Conservation (phyloP, 352 stramenopile genomes). For the Phytophthora syringae region DNA sequence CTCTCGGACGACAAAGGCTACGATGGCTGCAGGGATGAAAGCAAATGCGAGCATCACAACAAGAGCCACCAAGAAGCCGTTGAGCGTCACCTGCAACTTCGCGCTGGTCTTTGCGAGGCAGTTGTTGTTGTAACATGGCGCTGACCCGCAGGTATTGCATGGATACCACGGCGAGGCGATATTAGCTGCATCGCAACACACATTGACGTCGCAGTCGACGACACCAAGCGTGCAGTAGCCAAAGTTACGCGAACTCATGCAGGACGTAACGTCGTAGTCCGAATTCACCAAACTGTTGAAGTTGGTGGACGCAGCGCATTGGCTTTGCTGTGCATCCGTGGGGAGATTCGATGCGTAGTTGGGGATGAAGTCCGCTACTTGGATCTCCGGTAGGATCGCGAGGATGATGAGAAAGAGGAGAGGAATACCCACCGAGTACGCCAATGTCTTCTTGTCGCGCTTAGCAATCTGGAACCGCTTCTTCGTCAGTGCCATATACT, state of each 20-base stretch:
- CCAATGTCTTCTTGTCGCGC: conserved; percentile 63
- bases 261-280: conserved; percentile 19
- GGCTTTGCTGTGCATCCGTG: conserved; percentile 27
- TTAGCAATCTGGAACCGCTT: conserved; percentile 73
- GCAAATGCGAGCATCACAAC: conserved; percentile 74
- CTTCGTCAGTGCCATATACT: conserved; percentile 53
- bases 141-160: conserved; percentile 41
- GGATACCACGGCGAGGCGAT: conserved; percentile 50
- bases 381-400: conserved; percentile 54
- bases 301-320: conserved; percentile 32
- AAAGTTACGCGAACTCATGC: conserved; percentile 27
- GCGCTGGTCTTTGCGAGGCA: conserved; percentile 59
- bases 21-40: conserved; percentile 68
- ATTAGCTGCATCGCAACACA: conserved; percentile 52
- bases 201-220: conserved; percentile 39
- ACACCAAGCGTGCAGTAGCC: conserved; percentile 38
- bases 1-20: conserved; percentile 71
- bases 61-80: conserved; percentile 62
- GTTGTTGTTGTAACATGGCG: conserved; percentile 46
- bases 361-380: conserved; percentile 59
- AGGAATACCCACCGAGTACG: conserved; percentile 65
- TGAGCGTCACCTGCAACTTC: conserved; percentile 72
- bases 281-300: conserved; percentile 22
- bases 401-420: conserved; percentile 67
- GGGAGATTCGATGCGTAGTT: conserved; percentile 32